Evolutionary conservation across 2,329 filamentous ascomycete genomes (phyloP).

Genomic region (Neonectria punicea): DNA sequence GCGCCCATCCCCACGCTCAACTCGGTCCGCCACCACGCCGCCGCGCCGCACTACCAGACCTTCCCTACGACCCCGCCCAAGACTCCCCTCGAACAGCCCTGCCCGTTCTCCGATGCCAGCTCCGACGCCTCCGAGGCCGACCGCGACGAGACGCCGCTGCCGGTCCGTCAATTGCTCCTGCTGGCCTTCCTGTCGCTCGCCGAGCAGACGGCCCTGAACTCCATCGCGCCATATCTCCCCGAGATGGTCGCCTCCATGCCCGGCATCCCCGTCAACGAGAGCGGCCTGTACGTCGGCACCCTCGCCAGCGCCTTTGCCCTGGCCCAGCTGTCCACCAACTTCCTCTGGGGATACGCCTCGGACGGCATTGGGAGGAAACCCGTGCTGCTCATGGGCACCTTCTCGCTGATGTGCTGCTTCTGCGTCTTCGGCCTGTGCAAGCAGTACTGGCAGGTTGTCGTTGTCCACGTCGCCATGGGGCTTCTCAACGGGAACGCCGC

Average conservation of each 20-base stretch:
- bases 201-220: constrained; percentile 97
- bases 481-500: constrained; percentile 95
- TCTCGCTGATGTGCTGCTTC: constrained; percentile 85
- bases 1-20: constrained; percentile 57
- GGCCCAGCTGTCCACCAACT: constrained; percentile 92
- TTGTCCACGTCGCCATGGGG: constrained; percentile 91
- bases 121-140: constrained; percentile 47
- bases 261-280: constrained; percentile 75
- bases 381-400: constrained; percentile 79
- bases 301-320: constrained; percentile 92
- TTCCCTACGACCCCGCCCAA: constrained; percentile 81
- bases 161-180: constrained; percentile 82
- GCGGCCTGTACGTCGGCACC: constrained; percentile 88
- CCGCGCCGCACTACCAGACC: constrained; percentile 77
- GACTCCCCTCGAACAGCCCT: constrained; percentile 65
- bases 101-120: constrained; percentile 41
- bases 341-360: constrained; percentile 65
- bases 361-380: constrained; percentile 81
- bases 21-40: constrained; percentile 52
- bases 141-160: constrained; percentile 77
- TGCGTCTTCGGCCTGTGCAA: constrained; percentile 87
- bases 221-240: constrained; percentile 93
- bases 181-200: constrained; percentile 89
- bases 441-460: constrained; percentile 83
- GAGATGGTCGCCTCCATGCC: constrained; percentile 91